A percentile compares a stretch with the other conserved stretches of the same genome.
These are phyloP conservation scores for Parascedosporium putredinis DNA, from an alignment of 2,329 filamentous ascomycete species.

Conservation along the genomic window DNA sequence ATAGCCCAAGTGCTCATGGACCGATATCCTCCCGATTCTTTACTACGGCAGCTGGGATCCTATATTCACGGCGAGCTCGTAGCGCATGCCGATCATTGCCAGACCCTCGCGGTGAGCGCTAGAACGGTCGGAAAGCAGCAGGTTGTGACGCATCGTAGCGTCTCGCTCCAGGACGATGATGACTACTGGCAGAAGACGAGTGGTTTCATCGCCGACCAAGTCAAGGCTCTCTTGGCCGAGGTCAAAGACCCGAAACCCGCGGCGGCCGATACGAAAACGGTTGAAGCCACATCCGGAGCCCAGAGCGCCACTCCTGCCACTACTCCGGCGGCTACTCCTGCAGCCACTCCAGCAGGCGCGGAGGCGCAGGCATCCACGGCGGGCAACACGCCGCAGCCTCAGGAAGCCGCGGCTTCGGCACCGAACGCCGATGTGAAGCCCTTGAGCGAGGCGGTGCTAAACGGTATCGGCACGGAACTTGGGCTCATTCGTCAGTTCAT, in stretches of 20 bases:
- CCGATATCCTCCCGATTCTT: constrained; percentile 29
- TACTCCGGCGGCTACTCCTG: too few species aligned
- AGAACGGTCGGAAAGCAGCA: constrained; percentile 1
- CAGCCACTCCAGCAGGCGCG: too few species aligned
- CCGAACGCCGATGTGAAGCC: neutral
- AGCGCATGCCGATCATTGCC: constrained; percentile 23
- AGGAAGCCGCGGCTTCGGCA: neutral
- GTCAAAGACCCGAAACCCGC: neutral
- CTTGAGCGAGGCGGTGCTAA: neutral
- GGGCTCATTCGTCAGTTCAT: neutral
- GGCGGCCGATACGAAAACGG: neutral
- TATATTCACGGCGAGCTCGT: constrained; percentile 22
- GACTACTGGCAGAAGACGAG: constrained; percentile 7
- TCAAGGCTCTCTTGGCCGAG: neutral
- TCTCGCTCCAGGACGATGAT: constrained; percentile 5
- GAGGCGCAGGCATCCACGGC: neutral
- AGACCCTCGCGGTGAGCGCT: constrained; percentile 3
- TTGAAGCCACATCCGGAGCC: neutral
- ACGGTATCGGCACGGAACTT: neutral
- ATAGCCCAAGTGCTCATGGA: constrained; percentile 22
- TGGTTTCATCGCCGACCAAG: neutral
- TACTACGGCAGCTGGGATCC: constrained; percentile 19
- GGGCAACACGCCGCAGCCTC: neutral
- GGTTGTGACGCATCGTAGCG: neutral
- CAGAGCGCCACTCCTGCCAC: neutral